These are phyloP conservation scores for Dissoconium aciculare DNA, from an alignment of 2,329 filamentous ascomycete species.

Conservation along the genomic window DNA sequence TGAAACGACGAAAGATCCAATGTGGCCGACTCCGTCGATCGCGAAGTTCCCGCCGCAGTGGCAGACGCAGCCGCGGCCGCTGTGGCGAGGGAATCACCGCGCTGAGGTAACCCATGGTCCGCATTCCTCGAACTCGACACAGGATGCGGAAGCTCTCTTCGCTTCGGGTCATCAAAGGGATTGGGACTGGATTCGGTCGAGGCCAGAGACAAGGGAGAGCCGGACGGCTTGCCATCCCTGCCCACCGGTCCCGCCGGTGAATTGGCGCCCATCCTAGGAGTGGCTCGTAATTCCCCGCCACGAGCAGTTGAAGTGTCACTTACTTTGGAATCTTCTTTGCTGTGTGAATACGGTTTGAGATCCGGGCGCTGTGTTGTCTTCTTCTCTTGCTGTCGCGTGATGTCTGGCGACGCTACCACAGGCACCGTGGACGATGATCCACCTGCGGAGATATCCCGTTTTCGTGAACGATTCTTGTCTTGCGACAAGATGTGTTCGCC, in stretches of 20 bases:
- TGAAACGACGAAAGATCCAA: no score
- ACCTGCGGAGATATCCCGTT: slow-evolving; percentile 16
- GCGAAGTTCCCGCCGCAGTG: no score
- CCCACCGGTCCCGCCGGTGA: no score
- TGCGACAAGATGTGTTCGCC: slow-evolving; percentile 89
- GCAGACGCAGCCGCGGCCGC: slow-evolving; percentile 21
- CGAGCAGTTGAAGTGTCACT: no score
- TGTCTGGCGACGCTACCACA: no score
- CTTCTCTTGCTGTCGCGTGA: no score
- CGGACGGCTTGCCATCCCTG: slow-evolving; percentile 6
- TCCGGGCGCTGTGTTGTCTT: no score
- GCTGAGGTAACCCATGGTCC: slow-evolving; percentile 33
- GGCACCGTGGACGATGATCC: slow-evolving; percentile 17
- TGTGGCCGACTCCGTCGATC: no score
- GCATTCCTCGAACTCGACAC: slow-evolving; percentile 22
- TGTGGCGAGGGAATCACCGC: slow-evolving; percentile 44
- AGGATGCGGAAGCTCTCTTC: slow-evolving; percentile 16
- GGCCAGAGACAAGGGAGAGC: slow-evolving; percentile 25
- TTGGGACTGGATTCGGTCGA: slow-evolving; percentile 25
- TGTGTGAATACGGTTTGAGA: no score
- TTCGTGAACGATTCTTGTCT: slow-evolving; percentile 56
- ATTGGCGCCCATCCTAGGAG: no score
- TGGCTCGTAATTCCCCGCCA: no score
- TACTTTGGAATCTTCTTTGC: no score
- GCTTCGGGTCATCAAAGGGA: slow-evolving; percentile 26